These are phyloP conservation scores for Boletus rubropictus DNA, from an alignment of 768 basidiomycete genomes.

Conservation along the genomic window DNA sequence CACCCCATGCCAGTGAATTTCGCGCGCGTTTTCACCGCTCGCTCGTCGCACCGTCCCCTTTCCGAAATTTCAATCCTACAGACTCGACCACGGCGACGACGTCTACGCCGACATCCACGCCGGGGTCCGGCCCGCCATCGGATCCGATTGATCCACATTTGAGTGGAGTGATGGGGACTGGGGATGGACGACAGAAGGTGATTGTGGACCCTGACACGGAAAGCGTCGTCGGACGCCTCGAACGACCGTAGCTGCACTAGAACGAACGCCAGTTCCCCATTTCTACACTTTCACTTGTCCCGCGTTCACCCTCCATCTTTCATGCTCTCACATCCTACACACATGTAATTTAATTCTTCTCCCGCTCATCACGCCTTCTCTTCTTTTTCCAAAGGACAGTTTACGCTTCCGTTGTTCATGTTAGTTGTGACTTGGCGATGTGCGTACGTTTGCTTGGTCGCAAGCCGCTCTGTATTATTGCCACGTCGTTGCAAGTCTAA, in stretches of 20 bases:
- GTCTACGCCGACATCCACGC: constrained; percentile 32
- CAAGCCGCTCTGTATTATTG: constrained; percentile 8
- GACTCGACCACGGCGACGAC: constrained; percentile 30
- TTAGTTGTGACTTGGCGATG: neutral
- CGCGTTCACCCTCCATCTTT: neutral
- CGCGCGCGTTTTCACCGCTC: constrained; percentile 62
- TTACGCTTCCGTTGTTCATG: constrained; percentile 1
- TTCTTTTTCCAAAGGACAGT: neutral
- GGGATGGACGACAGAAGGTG: constrained; percentile 24
- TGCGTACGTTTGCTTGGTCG: constrained; percentile 7
- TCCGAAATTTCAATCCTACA: constrained; percentile 33
- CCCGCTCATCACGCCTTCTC: neutral
- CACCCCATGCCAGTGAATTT: constrained; percentile 45
- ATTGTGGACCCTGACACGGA: constrained; percentile 26
- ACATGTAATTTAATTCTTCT: constrained; percentile 15
- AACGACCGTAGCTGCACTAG: constrained; percentile 11
- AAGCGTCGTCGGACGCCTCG: constrained; percentile 17
- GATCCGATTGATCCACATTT: constrained; percentile 32
- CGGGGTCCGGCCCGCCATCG: constrained; percentile 30
- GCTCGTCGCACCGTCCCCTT: constrained; percentile 56
- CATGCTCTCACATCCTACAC: neutral
- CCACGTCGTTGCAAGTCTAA: neutral
- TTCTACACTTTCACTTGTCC: neutral
- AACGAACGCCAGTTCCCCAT: neutral
- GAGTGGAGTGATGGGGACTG: constrained; percentile 18